Conservation (phyloP, 768 basidiomycete genomes). For the Lactarius indigo region DNA sequence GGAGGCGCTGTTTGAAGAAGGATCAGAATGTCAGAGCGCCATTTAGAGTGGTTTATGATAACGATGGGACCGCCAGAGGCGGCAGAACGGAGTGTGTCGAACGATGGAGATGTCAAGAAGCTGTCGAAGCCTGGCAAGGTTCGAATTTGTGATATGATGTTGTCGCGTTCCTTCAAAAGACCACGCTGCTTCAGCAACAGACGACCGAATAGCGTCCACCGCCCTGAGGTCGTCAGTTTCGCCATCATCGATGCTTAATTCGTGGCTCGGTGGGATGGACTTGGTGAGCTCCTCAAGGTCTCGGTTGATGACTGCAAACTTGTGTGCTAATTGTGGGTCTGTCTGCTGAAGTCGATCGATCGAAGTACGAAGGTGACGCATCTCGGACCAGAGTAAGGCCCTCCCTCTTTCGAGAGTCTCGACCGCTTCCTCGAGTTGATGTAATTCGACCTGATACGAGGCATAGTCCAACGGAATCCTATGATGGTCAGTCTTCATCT, state of each 20-base stretch:
- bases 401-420: background rate
- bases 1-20: background rate
- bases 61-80: background rate
- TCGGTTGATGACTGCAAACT: background rate
- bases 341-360: background rate
- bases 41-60: too few species aligned
- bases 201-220: background rate
- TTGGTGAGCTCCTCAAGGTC: background rate
- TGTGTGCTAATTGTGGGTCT: background rate
- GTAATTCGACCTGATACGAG: background rate
- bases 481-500: background rate
- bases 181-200: background rate
- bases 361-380: background rate
- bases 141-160: background rate
- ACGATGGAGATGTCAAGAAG: background rate
- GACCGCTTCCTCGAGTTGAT: background rate
- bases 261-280: background rate
- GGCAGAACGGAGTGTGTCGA: background rate
- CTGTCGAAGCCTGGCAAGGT: background rate
- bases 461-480: background rate
- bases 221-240: background rate
- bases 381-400: background rate
- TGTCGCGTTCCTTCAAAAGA: background rate
- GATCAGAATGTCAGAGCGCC: background rate
- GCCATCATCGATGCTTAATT: background rate